Base-by-base conservation (phyloP, 495 filamentous ascomycete species). In the Penicillium macrosclerotiorum region DNA sequence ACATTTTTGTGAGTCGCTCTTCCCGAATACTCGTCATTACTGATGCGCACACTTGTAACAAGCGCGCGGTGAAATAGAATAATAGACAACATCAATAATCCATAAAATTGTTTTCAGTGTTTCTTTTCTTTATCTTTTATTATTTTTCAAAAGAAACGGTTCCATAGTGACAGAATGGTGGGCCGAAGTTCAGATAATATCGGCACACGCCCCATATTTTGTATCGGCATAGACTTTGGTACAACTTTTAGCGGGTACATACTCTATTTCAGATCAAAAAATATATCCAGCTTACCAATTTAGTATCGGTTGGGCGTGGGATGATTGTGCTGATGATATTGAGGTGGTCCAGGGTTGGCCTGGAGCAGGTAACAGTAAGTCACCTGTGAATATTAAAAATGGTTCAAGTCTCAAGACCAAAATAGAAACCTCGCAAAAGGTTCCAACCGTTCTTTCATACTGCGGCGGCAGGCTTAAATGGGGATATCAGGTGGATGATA, bases 161-260 rank as follows among this genome's bases (percentile, higher is more conserved):
- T 35, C 11, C 33, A 13, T 19, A 12, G 33, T 2, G 22, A 25
- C 20, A 38, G 22, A 9, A 23, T 20, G 35, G 19, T 29, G 22
- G 5, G 22, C 36, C 22, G 7, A 24, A 25, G 19, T 20, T n/a
- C 11, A 26, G 12, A 19, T 23, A 8, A 39, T 13, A 5, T 24
- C 25, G 37, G 37, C 18, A 13, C 8, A 5, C 12, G 37, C 22
- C 32, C 49, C 2, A 29, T 25, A 13, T 48, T 75, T 1, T 49
- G 68, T 9, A 51, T 77, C 19, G 71, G 64, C 12, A 59, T 77
- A 18, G 75, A 78, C 47, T 75, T 75, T 44, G 75, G 73, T 11
- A 78, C 72, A 5, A 78, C 73, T 0, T 77, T 51, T 33, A 64
- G 55, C 24, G 63, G 63, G 60, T 59, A 23, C 3, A 25, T 12